Percentiles rank a stretch among this genome's conserved stretches.
phyloP scores from a whole-genome alignment of 345 rosid species.

The Salix brachista region DNA sequence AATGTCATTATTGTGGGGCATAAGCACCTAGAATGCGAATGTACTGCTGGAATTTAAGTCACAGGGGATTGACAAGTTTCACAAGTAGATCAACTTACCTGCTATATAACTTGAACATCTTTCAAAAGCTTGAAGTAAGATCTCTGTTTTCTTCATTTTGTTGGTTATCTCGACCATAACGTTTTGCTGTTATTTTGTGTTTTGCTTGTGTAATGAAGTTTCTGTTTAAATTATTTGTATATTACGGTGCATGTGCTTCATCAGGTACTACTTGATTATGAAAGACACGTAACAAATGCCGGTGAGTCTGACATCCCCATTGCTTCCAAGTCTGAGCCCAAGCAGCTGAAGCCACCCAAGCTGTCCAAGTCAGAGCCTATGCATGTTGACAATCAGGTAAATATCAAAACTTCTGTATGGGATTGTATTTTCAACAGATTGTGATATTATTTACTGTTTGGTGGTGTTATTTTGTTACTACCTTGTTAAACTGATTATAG shows the following conservation, averaged over 20 bases:
- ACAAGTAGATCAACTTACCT: neutral
- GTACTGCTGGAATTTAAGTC: neutral
- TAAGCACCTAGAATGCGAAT: neutral
- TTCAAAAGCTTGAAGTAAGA: neutral
- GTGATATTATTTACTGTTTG: constrained; percentile 1
- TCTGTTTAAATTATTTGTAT: neutral
- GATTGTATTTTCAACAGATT: neutral
- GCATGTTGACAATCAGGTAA: constrained; percentile 61
- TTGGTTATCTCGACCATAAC: neutral
- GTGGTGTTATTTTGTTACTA: neutral
- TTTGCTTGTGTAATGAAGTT: neutral
- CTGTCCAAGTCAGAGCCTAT: constrained; percentile 32
- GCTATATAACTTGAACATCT: neutral
- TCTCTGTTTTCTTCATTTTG: neutral
- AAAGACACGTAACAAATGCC: constrained; percentile 57
- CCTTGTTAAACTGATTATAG: constrained; percentile 1
- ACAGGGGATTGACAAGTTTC: neutral
- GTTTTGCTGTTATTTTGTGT: neutral
- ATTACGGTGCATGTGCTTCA: constrained; percentile 2
- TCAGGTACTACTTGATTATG: constrained; percentile 90
- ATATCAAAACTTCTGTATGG: neutral
- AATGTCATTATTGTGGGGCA: neutral
- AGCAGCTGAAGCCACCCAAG: constrained; percentile 5
- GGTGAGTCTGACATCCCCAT: constrained; percentile 57
- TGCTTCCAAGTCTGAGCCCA: constrained; percentile 47